Evolutionary conservation across 2,329 filamentous ascomycete genomes (phyloP).

Genomic region (Neofusicoccum sp.): DNA sequence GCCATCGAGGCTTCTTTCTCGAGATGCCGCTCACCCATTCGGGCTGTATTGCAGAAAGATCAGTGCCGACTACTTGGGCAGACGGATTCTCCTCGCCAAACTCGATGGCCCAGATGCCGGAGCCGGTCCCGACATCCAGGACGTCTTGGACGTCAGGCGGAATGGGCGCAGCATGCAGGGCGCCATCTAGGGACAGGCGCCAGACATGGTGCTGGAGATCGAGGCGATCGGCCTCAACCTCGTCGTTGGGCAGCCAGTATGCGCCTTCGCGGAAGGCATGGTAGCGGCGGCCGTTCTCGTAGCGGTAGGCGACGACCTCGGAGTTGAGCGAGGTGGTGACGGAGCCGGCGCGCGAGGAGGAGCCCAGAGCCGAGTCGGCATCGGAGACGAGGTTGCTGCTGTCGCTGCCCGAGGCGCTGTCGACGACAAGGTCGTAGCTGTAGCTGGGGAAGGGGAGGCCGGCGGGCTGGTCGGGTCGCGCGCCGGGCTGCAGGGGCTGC

Average conservation of each 20-base stretch:
- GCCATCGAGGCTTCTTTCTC: slow-evolving; percentile 13
- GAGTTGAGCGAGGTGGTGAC: slow-evolving; percentile 35
- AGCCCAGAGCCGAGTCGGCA: neutral
- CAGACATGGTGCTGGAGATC: slow-evolving; percentile 40
- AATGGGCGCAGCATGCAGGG: slow-evolving; percentile 36
- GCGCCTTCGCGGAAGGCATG: slow-evolving; percentile 37
- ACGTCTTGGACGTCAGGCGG: slow-evolving; percentile 6
- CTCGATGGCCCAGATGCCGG: slow-evolving; percentile 37
- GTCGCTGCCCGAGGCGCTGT: neutral
- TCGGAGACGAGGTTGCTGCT: neutral
- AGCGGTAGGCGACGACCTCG: slow-evolving; percentile 35
- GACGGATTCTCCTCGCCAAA: slow-evolving; percentile 34
- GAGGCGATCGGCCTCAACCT: slow-evolving; percentile 36
- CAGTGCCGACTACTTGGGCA: slow-evolving; percentile 33
- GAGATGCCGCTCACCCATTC: slow-evolving; percentile 29
- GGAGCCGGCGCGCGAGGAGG: neutral
- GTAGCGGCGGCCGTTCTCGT: slow-evolving; percentile 39
- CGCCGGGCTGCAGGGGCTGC: neutral
- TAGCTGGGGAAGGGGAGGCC: neutral
- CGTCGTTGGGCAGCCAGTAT: slow-evolving; percentile 38
- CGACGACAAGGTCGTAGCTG: slow-evolving; percentile 4
- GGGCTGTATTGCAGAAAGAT: slow-evolving; percentile 30
- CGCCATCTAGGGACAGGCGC: slow-evolving; percentile 34
- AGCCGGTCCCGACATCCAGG: slow-evolving; percentile 35
- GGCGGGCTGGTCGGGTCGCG: neutral